Evolutionary conservation across 2,329 filamentous ascomycete species (phyloP).

Genomic region (Phoma sp.): DNA sequence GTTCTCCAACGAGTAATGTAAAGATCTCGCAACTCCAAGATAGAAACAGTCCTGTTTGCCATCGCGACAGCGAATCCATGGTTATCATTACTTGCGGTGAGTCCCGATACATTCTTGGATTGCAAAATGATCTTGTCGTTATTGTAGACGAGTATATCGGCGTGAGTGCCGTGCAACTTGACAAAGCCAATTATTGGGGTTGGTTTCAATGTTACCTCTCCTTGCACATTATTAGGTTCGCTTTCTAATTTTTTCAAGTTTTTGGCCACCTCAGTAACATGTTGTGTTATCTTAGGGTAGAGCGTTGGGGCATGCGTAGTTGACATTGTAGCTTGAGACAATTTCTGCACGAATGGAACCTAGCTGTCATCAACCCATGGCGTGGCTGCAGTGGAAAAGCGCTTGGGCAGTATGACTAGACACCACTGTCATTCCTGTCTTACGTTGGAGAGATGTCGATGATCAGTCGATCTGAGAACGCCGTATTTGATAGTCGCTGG

Average conservation of each 20-base stretch:
- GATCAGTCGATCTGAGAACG: too few species aligned
- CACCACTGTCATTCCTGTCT: too few species aligned
- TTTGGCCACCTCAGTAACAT: constrained; percentile 28
- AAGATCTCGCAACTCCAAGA: constrained; percentile 27
- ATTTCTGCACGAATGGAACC: background rate
- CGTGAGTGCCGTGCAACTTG: constrained; percentile 44
- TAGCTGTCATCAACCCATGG: too few species aligned
- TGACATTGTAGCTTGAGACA: constrained; percentile 16
- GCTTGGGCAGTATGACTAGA: too few species aligned
- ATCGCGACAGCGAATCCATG: constrained; percentile 32
- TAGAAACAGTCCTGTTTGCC: constrained; percentile 14
- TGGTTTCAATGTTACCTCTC: constrained; percentile 7
- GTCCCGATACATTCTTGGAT: constrained; percentile 28
- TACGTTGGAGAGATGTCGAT: too few species aligned
- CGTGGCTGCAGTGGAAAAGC: too few species aligned
- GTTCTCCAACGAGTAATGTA: constrained; percentile 26
- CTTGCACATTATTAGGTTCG: constrained; percentile 9
- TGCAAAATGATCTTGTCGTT: constrained; percentile 33
- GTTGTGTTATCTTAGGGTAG: constrained; percentile 40
- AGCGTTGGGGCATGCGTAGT: constrained; percentile 22
- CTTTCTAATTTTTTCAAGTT: constrained; percentile 17
- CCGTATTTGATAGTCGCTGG: too few species aligned
- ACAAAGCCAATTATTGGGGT: constrained; percentile 37
- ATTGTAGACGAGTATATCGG: constrained; percentile 35
- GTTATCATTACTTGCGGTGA: constrained; percentile 30